Evolutionary conservation across 495 filamentous ascomycete species (phyloP), one percentile per base, ranked within the genome.

Genomic region (Aspergillus incahuasiensis): DNA sequence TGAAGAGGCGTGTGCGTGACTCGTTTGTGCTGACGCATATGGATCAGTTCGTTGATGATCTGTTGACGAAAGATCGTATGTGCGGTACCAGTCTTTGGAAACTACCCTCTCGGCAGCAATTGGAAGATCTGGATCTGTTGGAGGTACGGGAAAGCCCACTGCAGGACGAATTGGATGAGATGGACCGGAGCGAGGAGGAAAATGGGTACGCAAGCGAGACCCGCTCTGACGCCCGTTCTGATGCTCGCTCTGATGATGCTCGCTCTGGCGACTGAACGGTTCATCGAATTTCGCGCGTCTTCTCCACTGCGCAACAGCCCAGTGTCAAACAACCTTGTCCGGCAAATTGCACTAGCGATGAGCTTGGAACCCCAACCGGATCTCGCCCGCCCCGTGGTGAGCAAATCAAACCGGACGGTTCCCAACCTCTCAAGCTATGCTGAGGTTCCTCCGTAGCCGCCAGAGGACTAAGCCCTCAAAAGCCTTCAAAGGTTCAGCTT

Each of bases 1-100:
- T 99, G 67, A 82, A 85, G 68, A 69, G 90, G 52, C 79, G 88
- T 52, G 84, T 85, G 4, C 80, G 88, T 55, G 85, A 83, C 42
- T 89, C 91, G 3, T 80, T 76, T 50, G 77, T 72, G 19, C 68
- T 97, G 43, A 91, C 89, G 39, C 88, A 81, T 66, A 82, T 99
- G 77, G 94, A 99, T 73, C 86, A 90, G 66, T 97, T 99, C 64
- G 80, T 97, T 48, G 94, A 97, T 72, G 89, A 95, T 57, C 72
- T 99, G 52, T 74, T 99, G 52, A 89, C 84, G 0, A 95, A 95
- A 73, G 88, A 95, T 52, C 80, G 94, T 57, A 85, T 95, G 1
- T 97, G 92, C 60, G 91, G 85, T 43, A 97, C 95, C 9, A 95
- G 86, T 65, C 65, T 99, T 54, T 95, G 90, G 86, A 95, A 95